Percentiles rank a stretch among this genome's conserved stretches.
phyloP scores from a whole-genome alignment of 2,329 filamentous ascomycete species.

The Paraphoma chrysanthemicola region DNA sequence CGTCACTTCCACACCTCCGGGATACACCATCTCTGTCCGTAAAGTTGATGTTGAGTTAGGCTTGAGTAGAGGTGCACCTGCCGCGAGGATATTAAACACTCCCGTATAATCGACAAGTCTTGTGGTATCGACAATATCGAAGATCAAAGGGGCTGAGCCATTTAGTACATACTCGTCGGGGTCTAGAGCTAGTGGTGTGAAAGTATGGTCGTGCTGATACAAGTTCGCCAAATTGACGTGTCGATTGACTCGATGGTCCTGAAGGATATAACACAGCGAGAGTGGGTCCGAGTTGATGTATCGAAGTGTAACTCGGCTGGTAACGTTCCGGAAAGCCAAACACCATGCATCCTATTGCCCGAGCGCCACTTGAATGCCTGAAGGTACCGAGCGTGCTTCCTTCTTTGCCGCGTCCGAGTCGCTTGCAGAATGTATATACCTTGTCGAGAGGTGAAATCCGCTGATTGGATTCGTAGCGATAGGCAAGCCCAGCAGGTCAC shows the following conservation, averaged over 20 bases:
- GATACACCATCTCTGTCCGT: slow-evolving; percentile 54
- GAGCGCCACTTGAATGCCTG: slow-evolving; percentile 40
- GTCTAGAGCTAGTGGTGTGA: slow-evolving; percentile 53
- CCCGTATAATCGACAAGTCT: slow-evolving; percentile 56
- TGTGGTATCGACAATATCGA: slow-evolving; percentile 65
- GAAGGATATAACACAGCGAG: slow-evolving; percentile 60
- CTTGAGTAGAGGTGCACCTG: slow-evolving; percentile 58
- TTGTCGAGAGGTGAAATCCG: slow-evolving; percentile 63
- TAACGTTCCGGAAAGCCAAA: slow-evolving; percentile 46
- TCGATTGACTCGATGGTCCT: slow-evolving; percentile 41
- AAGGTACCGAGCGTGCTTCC: too few relatives aligned
- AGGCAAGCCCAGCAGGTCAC: slow-evolving; percentile 50
- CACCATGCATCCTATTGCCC: slow-evolving; percentile 59
- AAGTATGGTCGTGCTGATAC: neutral
- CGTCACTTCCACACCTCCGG: slow-evolving; percentile 34
- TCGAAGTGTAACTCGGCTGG: slow-evolving; percentile 50
- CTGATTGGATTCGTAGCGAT: slow-evolving; percentile 60
- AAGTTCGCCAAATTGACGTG: neutral
- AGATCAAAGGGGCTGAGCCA: slow-evolving; percentile 51
- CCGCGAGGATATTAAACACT: slow-evolving; percentile 54
- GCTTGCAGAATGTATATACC: slow-evolving; percentile 1
- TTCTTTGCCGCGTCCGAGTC: too few relatives aligned
- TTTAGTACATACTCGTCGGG: slow-evolving; percentile 47
- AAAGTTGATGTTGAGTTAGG: slow-evolving; percentile 39
- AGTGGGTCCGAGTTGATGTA: slow-evolving; percentile 59